Percentiles rank a stretch among this genome's conserved stretches.
phyloP scores from a whole-genome alignment of 768 basidiomycete species.

The Cystoderma amianthinum region DNA sequence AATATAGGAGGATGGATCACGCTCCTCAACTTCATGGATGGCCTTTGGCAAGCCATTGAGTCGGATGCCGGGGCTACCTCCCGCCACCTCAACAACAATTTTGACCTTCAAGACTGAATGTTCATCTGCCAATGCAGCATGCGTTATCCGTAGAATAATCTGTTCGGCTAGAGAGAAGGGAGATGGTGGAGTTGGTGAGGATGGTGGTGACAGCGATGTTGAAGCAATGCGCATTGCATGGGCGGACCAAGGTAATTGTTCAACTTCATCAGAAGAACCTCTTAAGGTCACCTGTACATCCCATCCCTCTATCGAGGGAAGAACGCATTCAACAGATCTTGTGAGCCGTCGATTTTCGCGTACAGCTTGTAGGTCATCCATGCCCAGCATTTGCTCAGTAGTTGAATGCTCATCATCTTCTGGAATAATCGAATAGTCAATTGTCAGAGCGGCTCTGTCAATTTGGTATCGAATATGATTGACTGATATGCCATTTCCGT shows the following conservation, averaged over 20 bases:
- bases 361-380: constrained; percentile 58
- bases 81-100: constrained; percentile 73
- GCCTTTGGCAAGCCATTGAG: constrained; percentile 80
- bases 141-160: constrained; percentile 61
- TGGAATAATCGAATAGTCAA: constrained; percentile 81
- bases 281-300: constrained; percentile 75
- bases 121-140: constrained; percentile 62
- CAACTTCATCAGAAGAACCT: constrained; percentile 67
- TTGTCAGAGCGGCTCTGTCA: constrained; percentile 72
- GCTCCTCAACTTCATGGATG: constrained; percentile 58
- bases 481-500: constrained; percentile 76
- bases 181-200: constrained; percentile 13
- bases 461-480: constrained; percentile 76
- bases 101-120: constrained; percentile 79
- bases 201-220: constrained; percentile 8
- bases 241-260: constrained; percentile 68
- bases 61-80: constrained; percentile 69
- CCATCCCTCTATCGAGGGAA: constrained; percentile 78
- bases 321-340: constrained; percentile 73
- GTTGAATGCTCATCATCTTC: constrained; percentile 51
- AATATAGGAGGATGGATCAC: constrained; percentile 54
- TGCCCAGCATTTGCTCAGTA: constrained; percentile 31
- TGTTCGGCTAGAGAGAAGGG: constrained; percentile 33
- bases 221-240: constrained; percentile 45
- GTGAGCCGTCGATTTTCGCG: constrained; percentile 67